Percentiles rank a stretch among this genome's conserved stretches.
phyloP scores from a whole-genome alignment of 306 rosid species.

The Sicyos edulis region DNA sequence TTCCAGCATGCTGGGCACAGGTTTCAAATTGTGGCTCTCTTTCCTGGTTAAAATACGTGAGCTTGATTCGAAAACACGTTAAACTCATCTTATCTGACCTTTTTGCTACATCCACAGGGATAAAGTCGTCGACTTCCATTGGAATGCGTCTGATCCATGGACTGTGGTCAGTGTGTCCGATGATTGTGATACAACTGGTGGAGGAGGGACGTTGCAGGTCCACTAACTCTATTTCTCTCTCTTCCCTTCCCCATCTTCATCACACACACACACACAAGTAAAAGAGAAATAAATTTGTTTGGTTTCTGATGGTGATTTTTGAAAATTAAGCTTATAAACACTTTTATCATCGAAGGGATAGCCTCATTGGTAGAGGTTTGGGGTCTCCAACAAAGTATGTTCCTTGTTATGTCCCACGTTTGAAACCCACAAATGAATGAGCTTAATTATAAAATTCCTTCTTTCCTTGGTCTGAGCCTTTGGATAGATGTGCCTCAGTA shows the following conservation, averaged over 20 bases:
- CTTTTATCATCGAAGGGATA: too few relatives aligned
- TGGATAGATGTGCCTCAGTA: too few relatives aligned
- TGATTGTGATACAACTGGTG: conserved; percentile 94
- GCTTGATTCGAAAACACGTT: background rate
- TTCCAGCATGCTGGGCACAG: conserved; percentile 99
- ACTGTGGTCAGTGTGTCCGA: conserved; percentile 95
- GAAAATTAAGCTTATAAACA: too few relatives aligned
- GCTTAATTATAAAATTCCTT: too few relatives aligned
- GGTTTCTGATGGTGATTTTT: too few relatives aligned
- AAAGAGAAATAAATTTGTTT: too few relatives aligned
- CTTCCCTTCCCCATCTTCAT: background rate
- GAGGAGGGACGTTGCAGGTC: conserved; percentile 99
- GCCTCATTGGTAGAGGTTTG: too few relatives aligned
- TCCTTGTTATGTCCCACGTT: too few relatives aligned
- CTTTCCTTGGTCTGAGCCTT: too few relatives aligned
- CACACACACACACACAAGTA: too few relatives aligned
- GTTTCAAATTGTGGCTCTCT: conserved; percentile 28
- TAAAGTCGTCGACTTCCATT: conserved; percentile 86
- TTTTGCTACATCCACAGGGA: conserved; percentile 47
- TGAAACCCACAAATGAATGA: too few relatives aligned
- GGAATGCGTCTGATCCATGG: conserved; percentile 97
- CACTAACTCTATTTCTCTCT: background rate
- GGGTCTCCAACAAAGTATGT: too few relatives aligned
- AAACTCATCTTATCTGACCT: background rate
- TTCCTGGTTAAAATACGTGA: background rate